Evolutionary conservation across 2,329 filamentous ascomycete genomes (phyloP), one percentile per base, ranked within the genome.

Genomic region (Bipolaris bicolor): DNA sequence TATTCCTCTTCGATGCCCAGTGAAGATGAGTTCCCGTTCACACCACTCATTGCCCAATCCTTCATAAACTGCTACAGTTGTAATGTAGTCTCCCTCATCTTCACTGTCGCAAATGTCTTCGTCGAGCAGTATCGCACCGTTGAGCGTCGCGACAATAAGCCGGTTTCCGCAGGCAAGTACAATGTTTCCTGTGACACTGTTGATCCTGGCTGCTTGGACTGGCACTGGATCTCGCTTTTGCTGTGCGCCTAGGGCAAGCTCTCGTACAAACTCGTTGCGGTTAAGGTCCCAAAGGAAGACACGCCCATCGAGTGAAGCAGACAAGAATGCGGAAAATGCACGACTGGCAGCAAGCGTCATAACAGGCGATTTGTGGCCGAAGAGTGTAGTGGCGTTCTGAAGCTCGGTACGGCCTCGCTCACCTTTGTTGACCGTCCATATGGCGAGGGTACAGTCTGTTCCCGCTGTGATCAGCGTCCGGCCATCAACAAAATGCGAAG

Each of bases 201-300:
- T 96, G 76, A 99, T 92, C 10, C 85, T 84, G 0, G 92, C 91
- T 64, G 90, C 94, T 77, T 96, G 86, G 3, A 81, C 65, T 0
- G 74, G 60, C 2, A 70, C 60, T 1, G 65, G 64, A 16, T 64
- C 62, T 2, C 65, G 60, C 45, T 56, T 67, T 7, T 75, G 69
- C 11, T 58, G 36, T 1, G 64, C 31, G 0, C 72, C 73, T 0
- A 76, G 65, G 51, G 87, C 87, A 20, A 94, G 81, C 75, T 87
- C 89, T 43, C 92, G 86, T 5, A 98, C 88, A 69, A 97, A 96
- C 50, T 92, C 90, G 11, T 92, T 85, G 15, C 91, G 87, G 75
- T 98, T 99, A 3, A 99, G 83, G 74, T 98, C 95, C 95, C 95
- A 99, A 3, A 98, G 81, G 69, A 96, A 88, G 10, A 93, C 88